A percentile compares a stretch with the other conserved stretches of the same genome.
Evolutionary conservation across 2,329 filamentous ascomycete genomes (phyloP).

Genomic region (Venturia aucupariae): DNA sequence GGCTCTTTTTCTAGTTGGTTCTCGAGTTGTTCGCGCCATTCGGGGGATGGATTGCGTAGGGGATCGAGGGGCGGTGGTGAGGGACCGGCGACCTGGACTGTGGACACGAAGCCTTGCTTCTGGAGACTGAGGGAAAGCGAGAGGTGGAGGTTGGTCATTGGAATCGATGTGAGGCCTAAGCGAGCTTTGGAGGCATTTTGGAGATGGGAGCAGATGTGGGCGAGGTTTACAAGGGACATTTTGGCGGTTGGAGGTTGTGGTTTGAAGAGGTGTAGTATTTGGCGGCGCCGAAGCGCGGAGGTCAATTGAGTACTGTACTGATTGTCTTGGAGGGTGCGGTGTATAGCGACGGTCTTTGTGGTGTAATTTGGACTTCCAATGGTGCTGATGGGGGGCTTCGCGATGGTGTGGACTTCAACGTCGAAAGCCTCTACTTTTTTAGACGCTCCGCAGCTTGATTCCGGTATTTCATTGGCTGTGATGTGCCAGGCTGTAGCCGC

Average conservation of each 20-base stretch:
- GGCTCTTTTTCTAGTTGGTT: constrained; percentile 33
- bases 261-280: constrained; percentile 4
- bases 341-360: background rate
- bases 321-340: too few species aligned
- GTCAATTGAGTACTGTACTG: background rate
- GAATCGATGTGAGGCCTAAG: constrained; percentile 74
- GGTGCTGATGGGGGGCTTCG: background rate
- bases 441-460: background rate
- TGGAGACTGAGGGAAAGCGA: constrained; percentile 67
- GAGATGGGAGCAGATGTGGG: constrained; percentile 79
- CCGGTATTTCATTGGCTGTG: background rate
- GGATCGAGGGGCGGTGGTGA: constrained; percentile 16
- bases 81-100: constrained; percentile 63
- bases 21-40: constrained; percentile 23
- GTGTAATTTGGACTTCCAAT: background rate
- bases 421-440: background rate
- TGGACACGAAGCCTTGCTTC: constrained; percentile 70
- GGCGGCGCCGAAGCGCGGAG: constrained; percentile 8
- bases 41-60: constrained; percentile 14
- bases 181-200: constrained; percentile 82
- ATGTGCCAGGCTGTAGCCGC: background rate
- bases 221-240: constrained; percentile 68
- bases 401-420: background rate
- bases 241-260: constrained; percentile 17
- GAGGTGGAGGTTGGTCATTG: constrained; percentile 73